Evolutionary conservation across 441 rosid genomes (phyloP).

Genomic region (Kokia cookei): DNA sequence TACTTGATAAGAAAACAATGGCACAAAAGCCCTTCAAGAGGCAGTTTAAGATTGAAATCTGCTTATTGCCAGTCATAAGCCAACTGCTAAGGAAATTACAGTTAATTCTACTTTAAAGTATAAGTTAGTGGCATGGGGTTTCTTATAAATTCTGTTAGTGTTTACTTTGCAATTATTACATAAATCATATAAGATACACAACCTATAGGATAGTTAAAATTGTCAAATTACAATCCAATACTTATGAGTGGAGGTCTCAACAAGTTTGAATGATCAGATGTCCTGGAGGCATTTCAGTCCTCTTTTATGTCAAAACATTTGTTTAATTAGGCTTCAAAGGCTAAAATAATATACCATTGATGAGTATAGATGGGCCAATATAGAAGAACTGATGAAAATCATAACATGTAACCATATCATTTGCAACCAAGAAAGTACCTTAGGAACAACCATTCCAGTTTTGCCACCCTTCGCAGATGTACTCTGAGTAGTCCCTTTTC

Average conservation of each 20-base stretch:
- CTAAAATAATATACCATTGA: neutral
- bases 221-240: neutral
- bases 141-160: too few species aligned
- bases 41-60: neutral
- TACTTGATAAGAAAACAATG: neutral
- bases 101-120: neutral
- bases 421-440: conserved; percentile 26
- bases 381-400: neutral
- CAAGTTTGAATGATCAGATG: neutral
- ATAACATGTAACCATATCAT: neutral
- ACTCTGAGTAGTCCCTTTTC: conserved; percentile 16
- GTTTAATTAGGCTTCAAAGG: neutral
- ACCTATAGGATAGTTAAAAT: neutral
- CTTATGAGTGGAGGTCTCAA: neutral
- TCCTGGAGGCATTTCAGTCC: neutral
- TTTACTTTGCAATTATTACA: neutral
- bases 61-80: too few species aligned
- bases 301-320: neutral
- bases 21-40: neutral
- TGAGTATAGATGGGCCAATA: neutral
- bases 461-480: conserved; percentile 13
- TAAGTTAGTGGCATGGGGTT: neutral
- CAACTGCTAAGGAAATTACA: neutral
- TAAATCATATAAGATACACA: neutral
- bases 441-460: conserved; percentile 17